Base-by-base conservation (phyloP, 2,329 filamentous ascomycete genomes). In the Aspergillus sergii region DNA sequence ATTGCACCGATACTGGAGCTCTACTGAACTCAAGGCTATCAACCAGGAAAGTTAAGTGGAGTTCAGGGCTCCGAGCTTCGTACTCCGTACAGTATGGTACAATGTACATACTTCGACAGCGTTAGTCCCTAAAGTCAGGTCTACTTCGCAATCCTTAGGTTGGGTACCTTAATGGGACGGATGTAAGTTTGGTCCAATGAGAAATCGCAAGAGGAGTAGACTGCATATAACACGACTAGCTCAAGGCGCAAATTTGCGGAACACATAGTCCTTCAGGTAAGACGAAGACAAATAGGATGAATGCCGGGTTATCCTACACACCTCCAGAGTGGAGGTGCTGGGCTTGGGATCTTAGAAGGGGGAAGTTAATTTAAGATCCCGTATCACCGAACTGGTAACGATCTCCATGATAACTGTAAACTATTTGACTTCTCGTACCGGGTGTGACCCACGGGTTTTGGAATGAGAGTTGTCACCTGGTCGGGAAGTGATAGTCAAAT, bases 401-500 rank as follows among this genome's bases (percentile, higher is more conserved):
- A 58, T 65, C 61, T 55, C 58, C 64, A 55, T 50, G 46, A 59
- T 57, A 59, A 53, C 55, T 34, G 62, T 53, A 64, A 61, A 21
- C 58, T 58, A 60, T 59, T 59, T 36, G 39, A 28, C 46, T 21
- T 51, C 36, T 50, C 28, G 28, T 56, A 39, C 23, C 32, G 23
- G 41, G 16, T 45, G 14, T 55, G 58, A 41, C 50, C 58, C 23
- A 30, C 39, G 32, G 11, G 50, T 36, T 41, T 41, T 39, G 50
- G 53, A 30, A 43, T 46, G 50, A 46, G 19, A 30, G 39, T 54
- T 51, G 58, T 60, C 58, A 60, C 39, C 58, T 56, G 39, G 58
- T 34, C n/a, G 19, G 23, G 32, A 21, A 36, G 32, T 32, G 48
- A 30, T 32, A 34, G 21, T 21, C 21, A 55, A 26, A 19, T 55